A percentile compares a stretch with the other conserved stretches of the same genome.
These are phyloP conservation scores for Penicillium cosmopolitanum DNA, from an alignment of 495 filamentous ascomycete species.

Conservation along the genomic window DNA sequence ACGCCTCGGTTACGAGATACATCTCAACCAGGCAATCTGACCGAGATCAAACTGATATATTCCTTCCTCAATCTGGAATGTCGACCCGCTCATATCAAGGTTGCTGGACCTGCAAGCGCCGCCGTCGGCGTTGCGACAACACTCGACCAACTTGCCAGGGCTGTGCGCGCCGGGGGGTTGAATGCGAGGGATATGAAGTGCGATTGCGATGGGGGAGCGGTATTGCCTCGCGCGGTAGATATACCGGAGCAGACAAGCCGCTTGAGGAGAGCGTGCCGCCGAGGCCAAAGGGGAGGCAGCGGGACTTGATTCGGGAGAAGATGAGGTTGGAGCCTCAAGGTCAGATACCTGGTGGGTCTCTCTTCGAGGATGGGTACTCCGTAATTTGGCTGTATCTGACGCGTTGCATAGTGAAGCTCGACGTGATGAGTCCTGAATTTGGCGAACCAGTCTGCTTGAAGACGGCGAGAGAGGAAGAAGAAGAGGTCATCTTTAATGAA, in stretches of 20 bases:
- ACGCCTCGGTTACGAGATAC: neutral
- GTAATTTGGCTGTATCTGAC: neutral
- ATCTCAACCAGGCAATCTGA: neutral
- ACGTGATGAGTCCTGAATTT: conserved; percentile 1
- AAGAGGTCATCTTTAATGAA: conserved; percentile 35
- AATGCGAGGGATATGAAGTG: conserved; percentile 42
- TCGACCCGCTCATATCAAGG: conserved; percentile 40
- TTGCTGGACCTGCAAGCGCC: conserved; percentile 46
- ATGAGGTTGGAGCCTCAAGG: conserved; percentile 7
- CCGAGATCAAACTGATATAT: neutral
- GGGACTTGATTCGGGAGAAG: conserved; percentile 35
- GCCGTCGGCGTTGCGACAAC: conserved; percentile 38
- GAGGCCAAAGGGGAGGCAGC: conserved; percentile 31
- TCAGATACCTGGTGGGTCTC: neutral
- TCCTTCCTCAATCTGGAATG: conserved; percentile 28
- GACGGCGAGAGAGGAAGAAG: neutral
- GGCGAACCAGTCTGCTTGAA: neutral
- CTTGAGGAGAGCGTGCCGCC: conserved; percentile 27
- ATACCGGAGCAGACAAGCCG: conserved; percentile 40
- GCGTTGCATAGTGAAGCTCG: neutral
- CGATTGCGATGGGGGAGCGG: conserved; percentile 41
- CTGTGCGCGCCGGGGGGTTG: conserved; percentile 31
- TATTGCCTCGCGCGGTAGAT: conserved; percentile 41
- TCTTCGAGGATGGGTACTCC: neutral
- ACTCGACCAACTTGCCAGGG: conserved; percentile 31